These are phyloP conservation scores for Cladophialophora exuberans DNA, from an alignment of 2,329 filamentous ascomycete species.

Conservation along the genomic window DNA sequence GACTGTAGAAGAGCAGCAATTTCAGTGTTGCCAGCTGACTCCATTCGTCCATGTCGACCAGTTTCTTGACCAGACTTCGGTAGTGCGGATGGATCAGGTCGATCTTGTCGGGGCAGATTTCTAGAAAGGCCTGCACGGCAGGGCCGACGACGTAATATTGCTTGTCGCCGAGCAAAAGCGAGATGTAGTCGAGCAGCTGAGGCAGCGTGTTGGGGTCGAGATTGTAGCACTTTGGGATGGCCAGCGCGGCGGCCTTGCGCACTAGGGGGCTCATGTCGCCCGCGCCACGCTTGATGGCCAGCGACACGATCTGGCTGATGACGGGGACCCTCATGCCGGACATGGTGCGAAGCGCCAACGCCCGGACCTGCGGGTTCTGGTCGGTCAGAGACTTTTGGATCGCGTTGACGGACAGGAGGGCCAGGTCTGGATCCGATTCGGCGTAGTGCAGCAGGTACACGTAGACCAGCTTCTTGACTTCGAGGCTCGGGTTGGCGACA, in stretches of 20 bases:
- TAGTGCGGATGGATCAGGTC: constrained; percentile 93
- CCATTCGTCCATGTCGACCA: constrained; percentile 99
- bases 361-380: constrained; percentile 84
- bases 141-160: constrained; percentile 97
- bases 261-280: constrained; percentile 95
- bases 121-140: constrained; percentile 84
- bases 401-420: constrained; percentile 94
- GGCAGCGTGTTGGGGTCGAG: constrained; percentile 84
- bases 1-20: constrained; percentile 80
- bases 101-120: constrained; percentile 83
- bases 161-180: constrained; percentile 78
- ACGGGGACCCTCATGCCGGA: constrained; percentile 95
- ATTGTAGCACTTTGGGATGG: constrained; percentile 93
- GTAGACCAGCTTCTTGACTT: constrained; percentile 98
- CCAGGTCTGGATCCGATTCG: constrained; percentile 92
- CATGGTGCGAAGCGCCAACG: constrained; percentile 94
- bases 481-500: constrained; percentile 87
- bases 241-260: constrained; percentile 86
- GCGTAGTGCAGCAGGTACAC: constrained; percentile 97
- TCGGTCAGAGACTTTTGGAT: constrained; percentile 98
- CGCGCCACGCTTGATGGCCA: constrained; percentile 92
- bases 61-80: constrained; percentile 78
- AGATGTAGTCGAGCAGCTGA: constrained; percentile 80
- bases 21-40: constrained; percentile 82
- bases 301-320: constrained; percentile 94